These are phyloP conservation scores for Ceratobasidium sp. DNA, from an alignment of 1,284 basidiomycete species.

Conservation along the genomic window DNA sequence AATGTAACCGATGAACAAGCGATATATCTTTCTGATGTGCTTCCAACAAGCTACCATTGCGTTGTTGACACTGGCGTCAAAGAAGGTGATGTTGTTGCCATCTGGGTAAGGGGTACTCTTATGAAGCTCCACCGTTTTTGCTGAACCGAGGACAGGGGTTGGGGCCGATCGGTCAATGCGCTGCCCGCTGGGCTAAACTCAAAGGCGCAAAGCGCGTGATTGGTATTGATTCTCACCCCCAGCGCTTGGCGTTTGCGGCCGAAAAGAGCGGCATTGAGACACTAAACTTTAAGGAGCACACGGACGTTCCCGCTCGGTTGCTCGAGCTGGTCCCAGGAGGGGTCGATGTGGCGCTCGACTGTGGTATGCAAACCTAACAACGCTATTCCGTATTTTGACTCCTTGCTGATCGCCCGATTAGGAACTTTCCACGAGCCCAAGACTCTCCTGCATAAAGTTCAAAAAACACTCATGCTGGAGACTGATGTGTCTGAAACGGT, in stretches of 20 bases:
- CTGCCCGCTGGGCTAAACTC: constrained; percentile 72
- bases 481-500: constrained; percentile 81
- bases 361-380: constrained; percentile 54
- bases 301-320: constrained; percentile 72
- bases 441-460: constrained; percentile 72
- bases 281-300: constrained; percentile 73
- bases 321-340: constrained; percentile 74
- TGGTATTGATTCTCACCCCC: constrained; percentile 75
- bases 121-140: too few species aligned
- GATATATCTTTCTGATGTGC: constrained; percentile 77
- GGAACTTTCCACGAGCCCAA: constrained; percentile 82
- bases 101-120: constrained; percentile 67
- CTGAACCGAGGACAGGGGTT: constrained; percentile 62
- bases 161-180: constrained; percentile 75
- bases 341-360: constrained; percentile 73
- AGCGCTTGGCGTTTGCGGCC: constrained; percentile 73
- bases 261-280: constrained; percentile 71
- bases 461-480: constrained; percentile 80
- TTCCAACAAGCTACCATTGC: constrained; percentile 80
- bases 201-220: constrained; percentile 82
- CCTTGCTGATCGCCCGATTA: constrained; percentile 48
- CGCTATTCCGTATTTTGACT: constrained; percentile 11
- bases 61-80: constrained; percentile 78
- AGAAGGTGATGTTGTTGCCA: constrained; percentile 74
- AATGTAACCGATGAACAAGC: constrained; percentile 62